Conservation (phyloP, 1,284 basidiomycete genomes). For the Lignosus rhinocerotis region DNA sequence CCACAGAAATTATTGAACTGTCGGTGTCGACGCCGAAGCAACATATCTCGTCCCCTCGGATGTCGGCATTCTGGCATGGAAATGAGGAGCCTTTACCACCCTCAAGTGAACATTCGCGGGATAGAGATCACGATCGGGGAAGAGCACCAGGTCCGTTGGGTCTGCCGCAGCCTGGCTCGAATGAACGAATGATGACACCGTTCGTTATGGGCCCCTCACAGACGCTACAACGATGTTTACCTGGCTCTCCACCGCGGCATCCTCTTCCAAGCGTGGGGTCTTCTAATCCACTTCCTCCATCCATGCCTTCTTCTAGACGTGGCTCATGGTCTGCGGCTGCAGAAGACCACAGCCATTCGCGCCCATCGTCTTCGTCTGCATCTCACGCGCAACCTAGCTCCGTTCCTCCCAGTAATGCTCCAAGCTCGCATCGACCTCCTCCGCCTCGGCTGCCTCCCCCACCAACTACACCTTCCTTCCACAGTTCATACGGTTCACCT, state of each 20-base stretch:
- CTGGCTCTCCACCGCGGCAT: conserved; percentile 20
- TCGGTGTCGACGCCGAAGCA: conserved; percentile 33
- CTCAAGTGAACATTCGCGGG: neutral
- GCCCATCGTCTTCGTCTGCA: conserved; percentile 27
- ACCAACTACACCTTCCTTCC: conserved; percentile 13
- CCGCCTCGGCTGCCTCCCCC: conserved; percentile 16
- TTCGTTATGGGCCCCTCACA: conserved; percentile 53
- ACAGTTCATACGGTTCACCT: conserved; percentile 18
- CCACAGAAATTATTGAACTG: conserved; percentile 52
- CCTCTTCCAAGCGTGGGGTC: conserved; percentile 23
- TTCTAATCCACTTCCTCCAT: conserved; percentile 24
- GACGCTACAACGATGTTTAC: conserved; percentile 32
- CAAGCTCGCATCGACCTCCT: conserved; percentile 11
- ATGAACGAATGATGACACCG: conserved; percentile 41
- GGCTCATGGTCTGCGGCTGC: conserved; percentile 33
- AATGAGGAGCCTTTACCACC: conserved; percentile 20
- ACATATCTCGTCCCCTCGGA: conserved; percentile 18
- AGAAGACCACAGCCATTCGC: conserved; percentile 21
- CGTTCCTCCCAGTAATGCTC: neutral
- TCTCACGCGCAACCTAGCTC: neutral
- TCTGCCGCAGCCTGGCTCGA: conserved; percentile 40
- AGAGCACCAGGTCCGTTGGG: conserved; percentile 24
- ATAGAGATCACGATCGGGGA: conserved; percentile 24
- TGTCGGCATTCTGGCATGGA: conserved; percentile 26
- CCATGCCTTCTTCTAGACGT: conserved; percentile 30